Conservation (phyloP, 2,329 filamentous ascomycete species). For the Tolypocladium cylindrosporum region DNA sequence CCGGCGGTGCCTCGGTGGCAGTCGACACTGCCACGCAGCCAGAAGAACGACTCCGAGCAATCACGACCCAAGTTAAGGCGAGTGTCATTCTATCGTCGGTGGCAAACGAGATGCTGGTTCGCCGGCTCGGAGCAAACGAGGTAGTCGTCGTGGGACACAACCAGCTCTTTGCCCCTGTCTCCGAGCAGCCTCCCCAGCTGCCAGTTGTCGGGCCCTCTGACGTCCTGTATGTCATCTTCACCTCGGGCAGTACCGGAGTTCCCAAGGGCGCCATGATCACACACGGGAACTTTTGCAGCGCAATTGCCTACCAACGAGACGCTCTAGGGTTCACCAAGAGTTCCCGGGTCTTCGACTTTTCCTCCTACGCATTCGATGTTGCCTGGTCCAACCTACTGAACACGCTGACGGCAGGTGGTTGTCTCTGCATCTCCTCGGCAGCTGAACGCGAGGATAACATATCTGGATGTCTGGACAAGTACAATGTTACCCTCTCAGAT, state of each 20-base stretch:
- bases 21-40: conserved; percentile 13
- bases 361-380: conserved; percentile 8
- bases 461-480: conserved; percentile 2
- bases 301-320: conserved; percentile 4
- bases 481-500: conserved; percentile 5
- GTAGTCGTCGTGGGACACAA: background rate
- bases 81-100: conserved; percentile 7
- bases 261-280: conserved; percentile 14
- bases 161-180: no score
- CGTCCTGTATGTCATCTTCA: conserved; percentile 13
- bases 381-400: conserved; percentile 1
- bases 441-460: conserved; percentile 6
- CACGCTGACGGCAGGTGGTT: conserved; percentile 1
- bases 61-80: conserved; percentile 7
- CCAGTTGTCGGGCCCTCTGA: conserved; percentile 1
- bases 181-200: background rate
- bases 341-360: conserved; percentile 7
- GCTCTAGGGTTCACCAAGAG: conserved; percentile 1
- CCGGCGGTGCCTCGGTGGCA: conserved; percentile 13
- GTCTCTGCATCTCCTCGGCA: conserved; percentile 7
- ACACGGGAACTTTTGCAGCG: conserved; percentile 7
- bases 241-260: conserved; percentile 14
- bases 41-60: conserved; percentile 6
- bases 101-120: conserved; percentile 2
- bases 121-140: conserved; percentile 1